Percentiles rank a stretch among this genome's conserved stretches.
These are phyloP conservation scores for Elsinoe perseae DNA, from an alignment of 2,329 filamentous ascomycete species.

Conservation along the genomic window DNA sequence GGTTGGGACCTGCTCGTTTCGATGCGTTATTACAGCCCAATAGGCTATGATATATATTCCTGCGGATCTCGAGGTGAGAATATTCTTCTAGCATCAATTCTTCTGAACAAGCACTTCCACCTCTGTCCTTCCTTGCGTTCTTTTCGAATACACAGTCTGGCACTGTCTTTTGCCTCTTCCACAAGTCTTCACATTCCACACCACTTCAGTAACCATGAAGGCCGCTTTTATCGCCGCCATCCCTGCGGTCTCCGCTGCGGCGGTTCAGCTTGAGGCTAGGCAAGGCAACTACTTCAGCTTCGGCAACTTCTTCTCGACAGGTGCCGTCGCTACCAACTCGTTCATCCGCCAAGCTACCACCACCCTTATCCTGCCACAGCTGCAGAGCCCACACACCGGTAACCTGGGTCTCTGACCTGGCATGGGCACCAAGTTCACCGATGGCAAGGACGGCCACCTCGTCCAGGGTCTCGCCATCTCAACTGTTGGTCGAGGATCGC, in stretches of 20 bases:
- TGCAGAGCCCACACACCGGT: slow-evolving; percentile 32
- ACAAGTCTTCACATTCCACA: background rate
- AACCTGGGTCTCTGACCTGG: slow-evolving; percentile 42
- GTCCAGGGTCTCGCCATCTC: slow-evolving; percentile 16
- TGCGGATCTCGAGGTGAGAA: no score
- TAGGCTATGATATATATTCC: background rate
- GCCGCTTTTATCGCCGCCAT: slow-evolving; percentile 1
- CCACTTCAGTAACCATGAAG: slow-evolving; percentile 9
- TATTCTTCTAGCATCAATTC: no score
- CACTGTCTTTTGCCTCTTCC: background rate
- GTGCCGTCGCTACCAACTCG: slow-evolving; percentile 34
- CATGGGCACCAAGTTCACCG: slow-evolving; percentile 34
- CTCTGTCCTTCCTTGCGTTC: no score
- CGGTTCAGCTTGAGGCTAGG: slow-evolving; percentile 9
- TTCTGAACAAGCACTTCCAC: no score
- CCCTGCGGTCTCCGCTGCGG: slow-evolving; percentile 12
- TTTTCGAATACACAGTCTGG: background rate
- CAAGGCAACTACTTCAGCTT: slow-evolving; percentile 7
- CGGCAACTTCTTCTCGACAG: slow-evolving; percentile 34
- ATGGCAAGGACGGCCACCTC: slow-evolving; percentile 13
- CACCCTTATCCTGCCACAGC: slow-evolving; percentile 37
- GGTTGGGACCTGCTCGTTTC: background rate
- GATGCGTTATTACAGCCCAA: background rate
- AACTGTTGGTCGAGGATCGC: slow-evolving; percentile 11
- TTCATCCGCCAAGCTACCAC: slow-evolving; percentile 40